Evolutionary conservation across 306 rosid genomes (phyloP), one percentile per base, ranked within the genome.

Genomic region (Pyrus pyrifolia): DNA sequence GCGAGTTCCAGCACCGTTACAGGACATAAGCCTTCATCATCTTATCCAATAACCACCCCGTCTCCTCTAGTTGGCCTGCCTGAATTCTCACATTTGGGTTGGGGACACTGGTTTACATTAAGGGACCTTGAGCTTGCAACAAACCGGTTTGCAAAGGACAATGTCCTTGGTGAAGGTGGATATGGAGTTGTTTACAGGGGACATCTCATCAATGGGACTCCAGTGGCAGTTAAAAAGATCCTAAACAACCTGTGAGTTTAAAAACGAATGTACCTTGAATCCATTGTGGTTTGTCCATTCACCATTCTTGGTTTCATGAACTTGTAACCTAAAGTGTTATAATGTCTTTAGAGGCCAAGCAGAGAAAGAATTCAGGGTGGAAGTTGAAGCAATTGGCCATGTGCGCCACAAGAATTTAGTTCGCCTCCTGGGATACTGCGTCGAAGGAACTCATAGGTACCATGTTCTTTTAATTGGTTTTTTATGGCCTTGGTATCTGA

Each of bases 71-170:
- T 72, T 61, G 97, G 97, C 38, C 87, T 94, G 80, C 96, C 97
- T 14, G 97, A 94, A 51, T 90, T 94, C 81, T 91, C 98, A 12
- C 97, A 86, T 83, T 86, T 94, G 84, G 97, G 98, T 70, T 94
- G 98, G 98, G 98, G 98, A 67, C 97, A 94, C 78, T 94, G 98
- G 98, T 94, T 94, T 88, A 94, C 97, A 30, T 68, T 94, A 72
- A 85, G 98, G 80, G 98, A 94, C 83, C 96, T 94, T 76, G 95
- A 92, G 76, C 86, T 86, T 45, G 98, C 97, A 6, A 94, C 98
- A 8, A 90, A 82, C 67, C 88, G 90, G 9, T 94, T 94, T 79
- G 81, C 95, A 4, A 90, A 90, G 78, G 96, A 91, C 23, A 89
- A 90, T 74, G 87, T 94, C 35, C 75, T 94, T 0, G 98, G 98